Evolutionary conservation across 352 stramenopile species (phyloP), one percentile per base, ranked within the genome.

Genomic region (Globisporangium viniferum): DNA sequence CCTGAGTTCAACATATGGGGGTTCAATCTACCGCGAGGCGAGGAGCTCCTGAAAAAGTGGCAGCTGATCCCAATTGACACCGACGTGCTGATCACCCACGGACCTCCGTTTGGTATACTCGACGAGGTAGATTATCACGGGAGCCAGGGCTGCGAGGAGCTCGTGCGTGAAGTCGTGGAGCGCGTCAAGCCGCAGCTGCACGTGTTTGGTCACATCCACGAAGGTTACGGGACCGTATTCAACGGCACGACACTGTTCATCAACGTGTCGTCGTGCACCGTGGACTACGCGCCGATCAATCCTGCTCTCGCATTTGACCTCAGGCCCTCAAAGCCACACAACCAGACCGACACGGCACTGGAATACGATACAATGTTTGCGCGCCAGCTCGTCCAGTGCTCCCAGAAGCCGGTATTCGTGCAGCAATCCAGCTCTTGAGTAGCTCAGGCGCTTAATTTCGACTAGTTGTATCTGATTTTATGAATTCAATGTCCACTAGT

Each of bases 141-240:
- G 44, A 71, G 70, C 44, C 86, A 90, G n/a, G 92, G 92, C 27
- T 95, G 88, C 69, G 77, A 78, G 18, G 84, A 94, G 60, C 68
- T 98, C 18, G 55, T 95, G 18, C 36, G 58, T 1, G 77, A 94
- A 62, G 79, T 97, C 31, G 80, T 92, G 59, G 66, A 67, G 2
- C 73, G 88, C 22, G 74, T 96, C 56, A 75, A 76, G 41, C 91
- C 91, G 8, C 77, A 79, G 48, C 70, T 94, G 49, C 85, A 96
- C 68, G 82, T 97, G 8, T 98, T 97, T 77, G 92, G 92, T 1
- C 92, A 98, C 66, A 91, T 98, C 61, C 92, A 97, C 63, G 87
- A 97, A 77, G 82, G 81, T 36, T 92, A 94, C 64, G 92, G 92
- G 31, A 67, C 69, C 10, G 84, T 71, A 14, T 78, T 63, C 14